These are phyloP conservation scores for Amphirosellinia nigrospora DNA, from an alignment of 495 filamentous ascomycete species.

Conservation along the genomic window DNA sequence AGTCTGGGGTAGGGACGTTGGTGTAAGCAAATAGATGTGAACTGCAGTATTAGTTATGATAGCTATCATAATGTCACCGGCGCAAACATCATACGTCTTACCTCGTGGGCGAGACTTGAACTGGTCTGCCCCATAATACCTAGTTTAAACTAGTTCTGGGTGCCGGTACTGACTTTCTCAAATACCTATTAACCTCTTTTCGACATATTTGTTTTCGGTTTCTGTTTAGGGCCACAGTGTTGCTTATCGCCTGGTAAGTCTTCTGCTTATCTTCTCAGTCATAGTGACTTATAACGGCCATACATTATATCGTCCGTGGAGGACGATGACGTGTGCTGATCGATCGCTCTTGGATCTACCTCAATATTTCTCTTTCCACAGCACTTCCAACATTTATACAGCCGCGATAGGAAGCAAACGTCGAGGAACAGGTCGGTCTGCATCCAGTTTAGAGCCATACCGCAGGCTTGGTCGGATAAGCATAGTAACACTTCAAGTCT, in stretches of 20 bases:
- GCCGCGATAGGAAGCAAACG: background rate
- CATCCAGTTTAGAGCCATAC: slow-evolving; percentile 3
- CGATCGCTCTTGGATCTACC: background rate
- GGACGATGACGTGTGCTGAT: background rate
- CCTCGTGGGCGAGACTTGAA: slow-evolving; percentile 3
- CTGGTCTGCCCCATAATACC: background rate
- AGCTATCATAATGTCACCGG: background rate
- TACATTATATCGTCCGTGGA: background rate
- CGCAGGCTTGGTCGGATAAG: background rate
- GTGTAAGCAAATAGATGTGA: background rate
- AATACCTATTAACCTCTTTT: slow-evolving; percentile 11
- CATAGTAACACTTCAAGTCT: background rate
- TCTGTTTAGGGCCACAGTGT: background rate
- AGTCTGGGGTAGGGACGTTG: slow-evolving; percentile 15
- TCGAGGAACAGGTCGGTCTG: background rate
- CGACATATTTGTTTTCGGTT: background rate
- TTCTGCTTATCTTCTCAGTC: background rate
- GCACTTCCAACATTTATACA: background rate
- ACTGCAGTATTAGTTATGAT: background rate
- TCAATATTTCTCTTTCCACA: background rate
- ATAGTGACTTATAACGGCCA: slow-evolving; percentile 8
- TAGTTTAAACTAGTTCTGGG: background rate
- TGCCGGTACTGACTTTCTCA: background rate
- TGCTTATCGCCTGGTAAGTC: background rate
- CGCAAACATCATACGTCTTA: background rate